Conservation (phyloP, 306 rosid species). For the Mimosa bimucronata region DNA sequence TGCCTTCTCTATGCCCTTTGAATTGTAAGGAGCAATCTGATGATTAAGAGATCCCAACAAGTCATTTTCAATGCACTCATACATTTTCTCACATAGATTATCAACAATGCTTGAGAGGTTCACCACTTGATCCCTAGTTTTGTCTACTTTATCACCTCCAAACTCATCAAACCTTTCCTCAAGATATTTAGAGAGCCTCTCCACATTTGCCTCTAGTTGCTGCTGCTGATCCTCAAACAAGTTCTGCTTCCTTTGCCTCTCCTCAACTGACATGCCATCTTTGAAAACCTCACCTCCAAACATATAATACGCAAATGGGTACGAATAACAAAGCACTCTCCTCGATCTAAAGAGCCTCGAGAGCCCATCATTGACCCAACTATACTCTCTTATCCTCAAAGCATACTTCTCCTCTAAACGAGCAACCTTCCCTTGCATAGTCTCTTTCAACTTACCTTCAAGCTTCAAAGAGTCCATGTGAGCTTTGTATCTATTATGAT, state of each 20-base stretch:
- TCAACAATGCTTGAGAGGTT: conserved; percentile 67
- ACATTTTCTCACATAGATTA: conserved; percentile 78
- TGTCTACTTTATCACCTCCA: conserved; percentile 61
- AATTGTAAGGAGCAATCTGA: conserved; percentile 86
- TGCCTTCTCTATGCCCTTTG: conserved; percentile 93
- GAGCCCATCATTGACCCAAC: conserved; percentile 89
- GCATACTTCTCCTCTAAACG: conserved; percentile 63
- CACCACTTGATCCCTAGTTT: conserved; percentile 78
- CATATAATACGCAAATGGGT: conserved; percentile 97
- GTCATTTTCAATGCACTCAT: conserved; percentile 91
- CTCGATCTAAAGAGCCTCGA: conserved; percentile 87
- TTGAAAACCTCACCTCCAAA: conserved; percentile 93
- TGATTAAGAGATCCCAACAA: conserved; percentile 74
- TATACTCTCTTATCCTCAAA: conserved; percentile 67
- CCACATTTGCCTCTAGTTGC: conserved; percentile 92
- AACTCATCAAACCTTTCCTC: conserved; percentile 82
- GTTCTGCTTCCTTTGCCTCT: conserved; percentile 79
- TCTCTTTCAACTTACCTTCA: conserved; percentile 79
- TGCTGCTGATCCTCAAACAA: conserved; percentile 99
- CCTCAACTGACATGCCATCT: conserved; percentile 71
- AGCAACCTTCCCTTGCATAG: conserved; percentile 64
- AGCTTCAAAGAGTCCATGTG: conserved; percentile 95
- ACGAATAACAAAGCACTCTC: conserved; percentile 93
- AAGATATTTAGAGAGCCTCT: conserved; percentile 78
- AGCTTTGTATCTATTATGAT: conserved; percentile 91